phyloP scores from a whole-genome alignment of 495 filamentous ascomycete genomes.

The Tuber calosporum region DNA sequence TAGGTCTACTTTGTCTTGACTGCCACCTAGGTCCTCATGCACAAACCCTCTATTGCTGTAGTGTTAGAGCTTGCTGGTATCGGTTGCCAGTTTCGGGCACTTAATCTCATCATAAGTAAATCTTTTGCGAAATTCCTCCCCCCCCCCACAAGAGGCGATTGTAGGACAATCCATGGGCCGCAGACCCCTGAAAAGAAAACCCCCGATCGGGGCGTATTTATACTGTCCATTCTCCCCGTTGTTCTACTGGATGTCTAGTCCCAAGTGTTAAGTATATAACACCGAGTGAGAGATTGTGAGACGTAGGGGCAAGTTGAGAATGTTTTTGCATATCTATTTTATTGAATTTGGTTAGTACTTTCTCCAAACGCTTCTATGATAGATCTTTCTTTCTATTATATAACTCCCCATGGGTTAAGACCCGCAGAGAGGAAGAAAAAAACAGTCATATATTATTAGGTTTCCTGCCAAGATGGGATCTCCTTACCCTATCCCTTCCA shows the following conservation, averaged over 20 bases:
- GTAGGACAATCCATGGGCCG: neutral
- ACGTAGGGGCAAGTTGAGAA: rapidly evolving
- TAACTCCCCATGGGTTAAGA: neutral
- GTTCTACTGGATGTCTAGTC: neutral
- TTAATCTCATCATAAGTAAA: too few species aligned
- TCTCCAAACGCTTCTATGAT: neutral
- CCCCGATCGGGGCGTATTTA: neutral
- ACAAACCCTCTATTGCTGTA: too few species aligned
- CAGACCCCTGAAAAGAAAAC: neutral
- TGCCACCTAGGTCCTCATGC: too few species aligned
- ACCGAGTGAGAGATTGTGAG: neutral
- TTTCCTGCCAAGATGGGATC: neutral
- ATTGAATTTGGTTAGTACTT: neutral
- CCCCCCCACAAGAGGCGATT: neutral
- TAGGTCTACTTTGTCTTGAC: too few species aligned
- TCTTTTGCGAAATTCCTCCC: neutral
- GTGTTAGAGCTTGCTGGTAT: too few species aligned
- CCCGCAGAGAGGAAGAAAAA: too few species aligned
- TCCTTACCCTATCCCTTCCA: neutral
- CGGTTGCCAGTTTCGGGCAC: too few species aligned
- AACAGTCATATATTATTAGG: neutral
- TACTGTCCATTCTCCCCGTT: neutral
- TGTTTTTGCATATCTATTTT: neutral
- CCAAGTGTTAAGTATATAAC: neutral
- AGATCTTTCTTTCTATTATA: neutral